Conservation (phyloP, 768 basidiomycete genomes). For the Cystofilobasidium ferigula region DNA sequence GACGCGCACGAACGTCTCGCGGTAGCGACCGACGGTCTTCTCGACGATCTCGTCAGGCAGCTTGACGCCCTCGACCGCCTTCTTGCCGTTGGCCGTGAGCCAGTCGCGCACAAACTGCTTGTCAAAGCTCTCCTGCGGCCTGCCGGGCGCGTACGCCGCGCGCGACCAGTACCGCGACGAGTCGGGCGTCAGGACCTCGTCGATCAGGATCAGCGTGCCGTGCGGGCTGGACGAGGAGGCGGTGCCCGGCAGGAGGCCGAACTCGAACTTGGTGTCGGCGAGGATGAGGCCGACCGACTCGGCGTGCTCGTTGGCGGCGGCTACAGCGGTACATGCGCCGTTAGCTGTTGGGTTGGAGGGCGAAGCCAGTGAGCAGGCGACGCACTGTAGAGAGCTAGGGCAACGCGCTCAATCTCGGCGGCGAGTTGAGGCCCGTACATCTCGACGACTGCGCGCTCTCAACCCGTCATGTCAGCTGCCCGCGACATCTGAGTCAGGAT, state of each 20-base stretch:
- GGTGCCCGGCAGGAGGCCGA: conserved; percentile 56
- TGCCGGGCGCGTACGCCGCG: conserved; percentile 58
- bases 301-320: conserved; percentile 63
- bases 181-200: conserved; percentile 95
- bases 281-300: conserved; percentile 71
- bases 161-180: conserved; percentile 95
- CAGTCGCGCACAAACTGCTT: conserved; percentile 94
- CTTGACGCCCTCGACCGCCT: conserved; percentile 57
- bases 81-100: conserved; percentile 62
- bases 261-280: conserved; percentile 98
- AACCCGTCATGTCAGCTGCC: too few relatives aligned
- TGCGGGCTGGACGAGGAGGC: conserved; percentile 33
- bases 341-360: too few relatives aligned
- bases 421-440: conserved; percentile 38
- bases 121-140: conserved; percentile 79
- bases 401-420: conserved; percentile 35
- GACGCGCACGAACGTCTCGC: conserved; percentile 50
- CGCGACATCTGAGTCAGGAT: conserved; percentile 32
- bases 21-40: conserved; percentile 67
- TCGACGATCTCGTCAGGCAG: conserved; percentile 64
- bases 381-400: conserved; percentile 38
- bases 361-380: background rate
- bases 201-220: conserved; percentile 62
- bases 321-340: conserved; percentile 18
- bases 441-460: conserved; percentile 40